A percentile compares a stretch with the other conserved stretches of the same genome.
phyloP scores from a whole-genome alignment of 306 rosid species.

The barrel medic (Medicago truncatula) region DNA sequence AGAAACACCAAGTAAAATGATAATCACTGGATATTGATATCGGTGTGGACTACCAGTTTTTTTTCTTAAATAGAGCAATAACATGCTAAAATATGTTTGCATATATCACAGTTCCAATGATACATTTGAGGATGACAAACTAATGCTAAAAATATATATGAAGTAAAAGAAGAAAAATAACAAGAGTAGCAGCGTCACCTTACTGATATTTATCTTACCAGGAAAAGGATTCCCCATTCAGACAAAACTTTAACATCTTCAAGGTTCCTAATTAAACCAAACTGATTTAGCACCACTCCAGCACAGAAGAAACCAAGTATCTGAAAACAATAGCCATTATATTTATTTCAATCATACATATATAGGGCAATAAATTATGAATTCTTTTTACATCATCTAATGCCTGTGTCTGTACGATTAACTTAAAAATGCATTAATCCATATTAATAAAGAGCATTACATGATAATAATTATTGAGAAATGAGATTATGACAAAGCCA shows the following conservation, averaged over 20 bases:
- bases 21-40: no score
- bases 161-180: background rate
- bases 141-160: constrained; percentile 11
- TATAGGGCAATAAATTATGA: constrained; percentile 18
- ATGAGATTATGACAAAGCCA: constrained; percentile 9
- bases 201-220: constrained; percentile 72
- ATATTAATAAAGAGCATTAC: background rate
- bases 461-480: constrained; percentile 4
- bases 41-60: no score
- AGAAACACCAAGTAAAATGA: no score
- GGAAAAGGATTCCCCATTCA: constrained; percentile 99
- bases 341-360: constrained; percentile 30
- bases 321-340: constrained; percentile 60
- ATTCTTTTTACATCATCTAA: constrained; percentile 20
- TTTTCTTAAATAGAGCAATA: background rate
- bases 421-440: constrained; percentile 5
- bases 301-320: constrained; percentile 98
- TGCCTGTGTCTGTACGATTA: background rate
- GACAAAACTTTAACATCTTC: constrained; percentile 91
- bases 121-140: constrained; percentile 25
- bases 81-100: constrained; percentile 24
- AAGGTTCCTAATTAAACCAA: constrained; percentile 94
- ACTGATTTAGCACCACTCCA: constrained; percentile 91
- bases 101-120: constrained; percentile 29
- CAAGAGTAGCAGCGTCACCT: constrained; percentile 36